Evolutionary conservation across 164 flowering plant species (phyloP), one percentile per base, ranked within the genome.

Genomic region (Sextonia rubra): DNA sequence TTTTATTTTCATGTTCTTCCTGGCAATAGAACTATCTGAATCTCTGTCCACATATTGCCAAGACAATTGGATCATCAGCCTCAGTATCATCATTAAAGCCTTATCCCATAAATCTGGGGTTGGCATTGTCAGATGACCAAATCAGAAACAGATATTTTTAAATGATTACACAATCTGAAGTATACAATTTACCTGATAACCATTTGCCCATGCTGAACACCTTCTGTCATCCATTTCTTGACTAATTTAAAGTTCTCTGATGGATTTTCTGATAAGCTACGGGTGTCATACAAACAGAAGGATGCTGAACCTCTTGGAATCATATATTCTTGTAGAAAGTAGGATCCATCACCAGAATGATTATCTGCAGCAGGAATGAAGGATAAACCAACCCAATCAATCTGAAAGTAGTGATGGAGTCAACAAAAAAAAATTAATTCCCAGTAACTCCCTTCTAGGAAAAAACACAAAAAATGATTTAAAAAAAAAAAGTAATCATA

Each of bases 281-380:
- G 92, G 2, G 94, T 91, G 76, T 93, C 98, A 74, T 83, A 91
- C 26, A 93, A 71, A 73, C 96, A 88, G 65, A 93, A 88, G 22
- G 93, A 86, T 70, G 79, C 78, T 47, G 90, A 86, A 68, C 75
- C 78, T 83, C 85, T 84, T 17, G 93, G 95, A 66, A 90, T 83
- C 87, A 77, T 81, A 76, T 90, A 89, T 73, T 89, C 92, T 60
- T 85, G 88, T 64, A 90, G 88, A 79, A 88, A 91, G 75, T 60
- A 81, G 66, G 98, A 91, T 61, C 98, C 97, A 47, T 85, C 86
- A 68, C 81, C 88, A 73, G 86, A 80, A 15, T 84, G 63, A 77
- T 81, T 79, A 85, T 85, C 96, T 93, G 83, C 29, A 66, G 15
- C 55, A 73, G 30, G 69, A 37, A 37, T 37, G 11, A 37, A 37